These are phyloP conservation scores for Diplodia sapinea DNA, from an alignment of 2,329 filamentous ascomycete genomes.

Conservation along the genomic window DNA sequence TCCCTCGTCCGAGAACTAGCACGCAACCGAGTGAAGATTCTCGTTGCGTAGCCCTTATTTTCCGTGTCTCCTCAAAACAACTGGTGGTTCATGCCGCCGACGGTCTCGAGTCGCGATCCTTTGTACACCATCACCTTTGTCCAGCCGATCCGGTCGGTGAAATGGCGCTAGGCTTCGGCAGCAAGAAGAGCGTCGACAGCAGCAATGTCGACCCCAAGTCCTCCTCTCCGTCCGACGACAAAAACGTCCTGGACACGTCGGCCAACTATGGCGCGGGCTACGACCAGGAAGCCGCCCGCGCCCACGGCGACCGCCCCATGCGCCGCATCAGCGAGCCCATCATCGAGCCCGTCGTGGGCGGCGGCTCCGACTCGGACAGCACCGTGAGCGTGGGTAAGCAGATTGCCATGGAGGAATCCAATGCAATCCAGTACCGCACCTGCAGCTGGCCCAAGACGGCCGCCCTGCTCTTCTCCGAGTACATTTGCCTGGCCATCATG, in stretches of 20 bases:
- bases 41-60: slow-evolving; percentile 28
- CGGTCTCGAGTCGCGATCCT: slow-evolving; percentile 41
- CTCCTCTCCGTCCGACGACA: slow-evolving; percentile 29
- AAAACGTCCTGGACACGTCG: slow-evolving; percentile 15
- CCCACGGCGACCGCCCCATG: slow-evolving; percentile 45
- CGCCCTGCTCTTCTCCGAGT: slow-evolving; percentile 88
- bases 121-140: slow-evolving; percentile 50
- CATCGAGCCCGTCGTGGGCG: slow-evolving; percentile 43
- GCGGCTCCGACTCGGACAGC: slow-evolving; percentile 48
- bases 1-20: slow-evolving; percentile 7
- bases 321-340: slow-evolving; percentile 50
- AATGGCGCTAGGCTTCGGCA: slow-evolving; percentile 57
- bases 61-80: neutral
- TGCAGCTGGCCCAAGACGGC: slow-evolving; percentile 97
- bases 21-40: slow-evolving; percentile 32
- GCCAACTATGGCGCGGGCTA: slow-evolving; percentile 22
- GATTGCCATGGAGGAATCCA: slow-evolving; percentile 75
- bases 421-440: slow-evolving; percentile 87
- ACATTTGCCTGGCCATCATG: slow-evolving; percentile 93
- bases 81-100: slow-evolving; percentile 49
- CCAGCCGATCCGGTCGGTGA: slow-evolving; percentile 54
- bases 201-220: slow-evolving; percentile 20
- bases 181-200: slow-evolving; percentile 13
- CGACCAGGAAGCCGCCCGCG: slow-evolving; percentile 42
- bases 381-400: slow-evolving; percentile 65